phyloP scores from a whole-genome alignment of 371 early-diverging fungal genomes.

The Mucor sp. region DNA sequence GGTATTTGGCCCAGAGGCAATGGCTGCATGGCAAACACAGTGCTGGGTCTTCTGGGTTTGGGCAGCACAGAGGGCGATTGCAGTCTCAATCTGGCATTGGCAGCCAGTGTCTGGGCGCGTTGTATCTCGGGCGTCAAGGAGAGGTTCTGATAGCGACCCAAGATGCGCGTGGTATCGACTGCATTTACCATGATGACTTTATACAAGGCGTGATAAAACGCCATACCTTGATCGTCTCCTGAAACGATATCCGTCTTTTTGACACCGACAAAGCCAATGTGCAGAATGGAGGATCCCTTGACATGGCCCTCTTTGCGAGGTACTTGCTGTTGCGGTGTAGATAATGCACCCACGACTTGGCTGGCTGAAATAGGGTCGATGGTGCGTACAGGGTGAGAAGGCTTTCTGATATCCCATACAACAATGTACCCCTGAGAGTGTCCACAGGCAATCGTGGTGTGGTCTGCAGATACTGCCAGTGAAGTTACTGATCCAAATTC shows the following conservation, averaged over 20 bases:
- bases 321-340: constrained; percentile 37
- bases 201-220: constrained; percentile 73
- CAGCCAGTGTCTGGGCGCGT: constrained; percentile 17
- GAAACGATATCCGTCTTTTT: constrained; percentile 70
- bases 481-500: constrained; percentile 76
- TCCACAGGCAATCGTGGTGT: constrained; percentile 69
- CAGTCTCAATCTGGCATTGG: constrained; percentile 8
- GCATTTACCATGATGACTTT: constrained; percentile 72
- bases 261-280: constrained; percentile 71
- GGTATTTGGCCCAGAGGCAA: constrained; percentile 65
- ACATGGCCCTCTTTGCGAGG: constrained; percentile 70
- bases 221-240: constrained; percentile 76
- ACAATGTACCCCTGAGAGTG: constrained; percentile 73
- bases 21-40: constrained; percentile 73
- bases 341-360: constrained; percentile 28
- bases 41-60: constrained; percentile 50
- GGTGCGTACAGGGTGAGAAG: constrained; percentile 48
- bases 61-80: constrained; percentile 12
- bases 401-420: constrained; percentile 72
- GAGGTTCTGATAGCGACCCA: constrained; percentile 66
- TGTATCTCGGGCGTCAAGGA: constrained; percentile 34
- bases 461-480: constrained; percentile 71
- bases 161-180: constrained; percentile 66
- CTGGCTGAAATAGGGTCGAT: constrained; percentile 54
- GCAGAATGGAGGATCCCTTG: constrained; percentile 67